Evolutionary conservation across 2,329 filamentous ascomycete genomes (phyloP).

Genomic region (Trichoderma atrobrunneum): DNA sequence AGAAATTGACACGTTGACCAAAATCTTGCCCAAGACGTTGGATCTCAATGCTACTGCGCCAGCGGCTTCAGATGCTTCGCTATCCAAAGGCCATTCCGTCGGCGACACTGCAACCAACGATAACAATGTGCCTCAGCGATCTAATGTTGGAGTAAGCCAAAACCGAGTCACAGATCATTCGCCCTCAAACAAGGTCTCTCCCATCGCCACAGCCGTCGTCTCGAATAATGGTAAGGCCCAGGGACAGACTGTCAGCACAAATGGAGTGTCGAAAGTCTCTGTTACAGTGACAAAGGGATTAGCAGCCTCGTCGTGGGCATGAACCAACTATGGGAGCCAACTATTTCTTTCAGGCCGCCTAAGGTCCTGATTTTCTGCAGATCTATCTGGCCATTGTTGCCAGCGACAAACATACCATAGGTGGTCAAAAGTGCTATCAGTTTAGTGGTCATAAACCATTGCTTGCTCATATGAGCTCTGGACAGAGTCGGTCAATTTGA

Average conservation of each 20-base stretch:
- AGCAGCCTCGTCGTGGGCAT: conserved; percentile 10
- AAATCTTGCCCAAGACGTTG: not conserved
- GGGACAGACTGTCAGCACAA: not conserved
- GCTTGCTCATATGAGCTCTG: not conserved
- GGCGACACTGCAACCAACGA: not conserved
- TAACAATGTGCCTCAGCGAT: not conserved
- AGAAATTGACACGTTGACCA: not conserved
- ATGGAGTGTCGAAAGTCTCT: not conserved
- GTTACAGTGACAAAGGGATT: not conserved
- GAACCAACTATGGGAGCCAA: too few species aligned
- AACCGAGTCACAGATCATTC: not conserved
- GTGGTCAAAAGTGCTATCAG: not conserved
- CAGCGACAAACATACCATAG: not conserved
- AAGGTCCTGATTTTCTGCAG: not conserved
- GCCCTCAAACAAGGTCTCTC: not conserved
- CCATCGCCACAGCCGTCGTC: not conserved
- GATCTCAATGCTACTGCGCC: not conserved
- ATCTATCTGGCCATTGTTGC: not conserved
- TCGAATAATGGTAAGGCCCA: not conserved
- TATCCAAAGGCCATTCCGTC: not conserved
- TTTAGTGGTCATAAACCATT: not conserved
- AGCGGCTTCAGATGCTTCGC: not conserved
- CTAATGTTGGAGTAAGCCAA: not conserved
- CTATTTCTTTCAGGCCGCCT: not conserved
- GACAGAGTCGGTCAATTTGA: not conserved